phyloP scores from a whole-genome alignment of 257 asterid genomes.

The Solanum pinnatisectum region DNA sequence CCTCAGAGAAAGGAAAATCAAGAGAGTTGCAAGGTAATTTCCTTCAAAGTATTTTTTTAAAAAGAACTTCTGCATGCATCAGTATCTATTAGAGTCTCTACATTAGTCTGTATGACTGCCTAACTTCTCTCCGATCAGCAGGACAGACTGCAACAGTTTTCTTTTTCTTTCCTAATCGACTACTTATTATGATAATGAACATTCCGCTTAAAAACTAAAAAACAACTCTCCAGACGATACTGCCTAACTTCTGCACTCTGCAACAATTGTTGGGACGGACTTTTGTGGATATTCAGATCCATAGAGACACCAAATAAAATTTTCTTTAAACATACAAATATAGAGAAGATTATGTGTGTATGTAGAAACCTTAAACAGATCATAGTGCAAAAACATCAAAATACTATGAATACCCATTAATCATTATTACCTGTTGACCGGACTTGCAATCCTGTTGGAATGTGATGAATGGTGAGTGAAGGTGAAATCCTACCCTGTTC shows the following conservation, averaged over 20 bases:
- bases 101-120: neutral
- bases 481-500: slow-evolving; percentile 11
- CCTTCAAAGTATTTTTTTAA: neutral
- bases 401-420: neutral
- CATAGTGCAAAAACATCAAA: neutral
- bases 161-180: neutral
- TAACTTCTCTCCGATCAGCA: neutral
- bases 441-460: slow-evolving; percentile 59
- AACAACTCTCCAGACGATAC: neutral
- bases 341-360: neutral
- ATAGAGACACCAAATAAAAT: neutral
- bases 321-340: neutral
- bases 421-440: slow-evolving; percentile 47
- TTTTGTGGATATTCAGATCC: neutral
- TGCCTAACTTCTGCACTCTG: neutral
- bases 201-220: neutral
- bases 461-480: slow-evolving; percentile 49
- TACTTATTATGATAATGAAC: neutral
- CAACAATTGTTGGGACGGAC: neutral
- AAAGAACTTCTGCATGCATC: neutral
- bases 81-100: neutral
- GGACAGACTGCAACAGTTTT: neutral
- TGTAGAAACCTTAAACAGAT: neutral
- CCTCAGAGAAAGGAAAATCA: neutral
- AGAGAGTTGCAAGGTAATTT: neutral